A percentile compares a stretch with the other conserved stretches of the same genome.
These are phyloP conservation scores for Lasiodiplodia sp. DNA, from an alignment of 2,329 filamentous ascomycete species.

Conservation along the genomic window DNA sequence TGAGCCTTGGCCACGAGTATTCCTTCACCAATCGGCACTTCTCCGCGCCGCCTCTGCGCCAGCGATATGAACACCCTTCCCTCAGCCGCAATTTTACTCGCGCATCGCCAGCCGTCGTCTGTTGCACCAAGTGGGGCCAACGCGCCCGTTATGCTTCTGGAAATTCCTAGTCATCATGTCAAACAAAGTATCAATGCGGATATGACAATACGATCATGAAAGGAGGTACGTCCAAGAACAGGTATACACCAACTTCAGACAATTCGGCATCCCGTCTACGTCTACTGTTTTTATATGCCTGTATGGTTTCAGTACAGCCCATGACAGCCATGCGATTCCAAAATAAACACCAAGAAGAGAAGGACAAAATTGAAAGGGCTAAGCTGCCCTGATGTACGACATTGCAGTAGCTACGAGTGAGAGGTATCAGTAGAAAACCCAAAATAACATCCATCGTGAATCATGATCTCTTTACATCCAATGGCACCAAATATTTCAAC, in stretches of 20 bases:
- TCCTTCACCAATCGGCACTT: background rate
- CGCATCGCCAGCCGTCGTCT: background rate
- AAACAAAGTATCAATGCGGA: no score
- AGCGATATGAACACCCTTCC: background rate
- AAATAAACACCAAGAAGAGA: background rate
- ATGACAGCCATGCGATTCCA: no score
- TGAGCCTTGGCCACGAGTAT: background rate
- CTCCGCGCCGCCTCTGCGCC: background rate
- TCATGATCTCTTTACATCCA: constrained; percentile 1
- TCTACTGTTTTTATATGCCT: no score
- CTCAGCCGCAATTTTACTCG: background rate
- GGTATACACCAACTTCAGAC: no score
- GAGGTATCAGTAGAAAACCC: constrained; percentile 13
- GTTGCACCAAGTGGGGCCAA: no score
- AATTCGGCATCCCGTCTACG: no score
- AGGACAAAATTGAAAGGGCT: no score
- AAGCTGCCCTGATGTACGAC: background rate
- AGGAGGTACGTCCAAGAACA: no score
- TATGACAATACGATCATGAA: no score
- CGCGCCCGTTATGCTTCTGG: no score
- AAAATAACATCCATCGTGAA: constrained; percentile 11
- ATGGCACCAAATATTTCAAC: background rate
- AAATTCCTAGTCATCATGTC: no score
- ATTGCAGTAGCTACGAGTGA: background rate
- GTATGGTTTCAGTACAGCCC: no score